phyloP scores from a whole-genome alignment of 108 stramenopile genomes.

The Parietichytrium sp. region DNA sequence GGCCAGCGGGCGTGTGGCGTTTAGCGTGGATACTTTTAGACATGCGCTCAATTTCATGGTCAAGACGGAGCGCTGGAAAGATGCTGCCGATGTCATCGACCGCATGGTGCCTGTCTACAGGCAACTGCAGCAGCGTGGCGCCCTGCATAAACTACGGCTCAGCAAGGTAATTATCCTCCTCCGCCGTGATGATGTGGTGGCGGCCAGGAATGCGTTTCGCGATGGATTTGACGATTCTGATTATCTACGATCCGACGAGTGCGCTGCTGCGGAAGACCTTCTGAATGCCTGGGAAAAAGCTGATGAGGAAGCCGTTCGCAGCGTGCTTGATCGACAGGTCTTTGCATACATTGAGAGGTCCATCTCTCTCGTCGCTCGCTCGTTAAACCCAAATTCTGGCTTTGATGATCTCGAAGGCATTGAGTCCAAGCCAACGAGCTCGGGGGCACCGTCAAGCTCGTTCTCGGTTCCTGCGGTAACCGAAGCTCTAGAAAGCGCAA shows the following conservation, averaged over 20 bases:
- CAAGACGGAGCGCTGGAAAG: neutral
- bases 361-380: constrained; percentile 5
- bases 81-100: neutral
- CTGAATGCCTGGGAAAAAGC: constrained; percentile 1
- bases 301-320: constrained; percentile 8
- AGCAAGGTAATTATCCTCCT: constrained; percentile 11
- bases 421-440: no score
- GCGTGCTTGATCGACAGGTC: neutral
- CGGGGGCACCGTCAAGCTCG: no score
- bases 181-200: neutral
- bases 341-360: neutral
- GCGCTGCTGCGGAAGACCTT: constrained; percentile 14
- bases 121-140: neutral
- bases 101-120: constrained; percentile 30
- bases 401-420: no score
- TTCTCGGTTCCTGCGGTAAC: no score
- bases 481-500: no score
- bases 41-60: constrained; percentile 3
- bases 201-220: neutral
- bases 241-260: constrained; percentile 21
- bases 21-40: constrained; percentile 18
- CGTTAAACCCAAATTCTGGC: neutral
- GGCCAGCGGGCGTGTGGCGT: neutral
- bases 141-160: neutral
- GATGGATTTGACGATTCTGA: constrained; percentile 28